A percentile compares a stretch with the other conserved stretches of the same genome.
Conservation (phyloP, 257 asterid species). For the Salvia hispanica region DNA sequence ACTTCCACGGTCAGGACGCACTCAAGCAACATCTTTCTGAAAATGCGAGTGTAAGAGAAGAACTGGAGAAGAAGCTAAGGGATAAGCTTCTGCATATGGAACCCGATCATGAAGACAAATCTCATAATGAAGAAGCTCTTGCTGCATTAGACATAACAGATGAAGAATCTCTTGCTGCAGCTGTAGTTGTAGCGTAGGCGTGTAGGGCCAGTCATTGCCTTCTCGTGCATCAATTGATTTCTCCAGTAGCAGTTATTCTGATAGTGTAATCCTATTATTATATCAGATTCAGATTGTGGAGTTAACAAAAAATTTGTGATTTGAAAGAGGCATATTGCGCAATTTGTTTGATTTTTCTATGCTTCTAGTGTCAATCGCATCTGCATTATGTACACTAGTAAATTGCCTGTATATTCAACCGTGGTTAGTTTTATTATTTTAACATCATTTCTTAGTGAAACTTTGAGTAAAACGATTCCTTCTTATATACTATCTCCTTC, state of each 20-base stretch:
- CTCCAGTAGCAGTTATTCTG: not conserved
- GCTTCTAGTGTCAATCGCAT: conserved; percentile 10
- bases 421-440: no score
- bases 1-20: conserved; percentile 61
- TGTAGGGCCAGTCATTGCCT: conserved; percentile 1
- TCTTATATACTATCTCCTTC: no score
- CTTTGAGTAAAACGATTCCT: no score
- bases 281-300: not conserved
- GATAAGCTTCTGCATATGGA: conserved; percentile 48
- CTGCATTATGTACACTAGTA: no score
- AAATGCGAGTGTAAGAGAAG: conserved; percentile 44
- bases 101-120: conserved; percentile 35
- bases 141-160: conserved; percentile 45
- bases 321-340: not conserved
- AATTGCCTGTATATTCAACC: no score
- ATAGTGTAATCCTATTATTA: not conserved
- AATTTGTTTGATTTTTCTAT: not conserved
- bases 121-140: conserved; percentile 26
- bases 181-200: conserved; percentile 36
- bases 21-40: conserved; percentile 48
- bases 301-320: not conserved
- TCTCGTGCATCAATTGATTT: not conserved
- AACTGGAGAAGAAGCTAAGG: conserved; percentile 54
- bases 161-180: conserved; percentile 54
- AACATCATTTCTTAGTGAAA: no score